A percentile compares a stretch with the other conserved stretches of the same genome.
These are phyloP conservation scores for Aureobasidium sp. DNA, from an alignment of 2,329 filamentous ascomycete genomes.

Conservation along the genomic window DNA sequence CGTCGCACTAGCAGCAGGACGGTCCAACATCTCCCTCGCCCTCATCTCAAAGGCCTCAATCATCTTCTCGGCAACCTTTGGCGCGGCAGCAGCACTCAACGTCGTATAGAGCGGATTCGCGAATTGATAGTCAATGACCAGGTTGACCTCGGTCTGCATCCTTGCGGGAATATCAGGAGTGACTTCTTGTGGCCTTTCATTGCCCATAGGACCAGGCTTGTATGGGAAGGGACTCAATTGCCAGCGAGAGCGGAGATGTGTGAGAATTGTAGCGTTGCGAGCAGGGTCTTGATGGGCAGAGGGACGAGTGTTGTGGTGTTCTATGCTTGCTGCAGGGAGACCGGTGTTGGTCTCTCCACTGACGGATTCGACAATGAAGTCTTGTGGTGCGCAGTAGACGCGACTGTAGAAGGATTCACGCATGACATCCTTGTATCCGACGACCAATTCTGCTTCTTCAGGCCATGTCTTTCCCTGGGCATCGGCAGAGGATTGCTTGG, in stretches of 20 bases:
- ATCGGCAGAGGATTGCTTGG: constrained; percentile 57
- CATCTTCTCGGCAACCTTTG: constrained; percentile 80
- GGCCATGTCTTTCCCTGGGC: constrained; percentile 52
- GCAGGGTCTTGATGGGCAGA: constrained; percentile 30
- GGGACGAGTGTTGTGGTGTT: constrained; percentile 34
- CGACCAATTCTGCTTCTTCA: constrained; percentile 65
- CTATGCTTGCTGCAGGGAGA: constrained; percentile 32
- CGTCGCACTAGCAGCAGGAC: constrained; percentile 1
- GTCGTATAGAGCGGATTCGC: constrained; percentile 80
- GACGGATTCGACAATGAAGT: constrained; percentile 64
- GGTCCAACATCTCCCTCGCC: constrained; percentile 49
- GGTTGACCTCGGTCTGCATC: constrained; percentile 61
- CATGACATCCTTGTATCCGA: constrained; percentile 75
- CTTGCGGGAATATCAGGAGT: constrained; percentile 30
- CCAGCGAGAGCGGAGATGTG: constrained; percentile 63
- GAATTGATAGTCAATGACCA: constrained; percentile 77
- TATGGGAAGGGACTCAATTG: constrained; percentile 47
- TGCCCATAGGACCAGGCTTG: constrained; percentile 28
- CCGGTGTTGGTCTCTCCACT: constrained; percentile 49
- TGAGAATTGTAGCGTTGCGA: constrained; percentile 44
- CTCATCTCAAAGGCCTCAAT: constrained; percentile 85
- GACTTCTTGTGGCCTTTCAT: constrained; percentile 31
- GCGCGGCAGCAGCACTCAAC: constrained; percentile 71
- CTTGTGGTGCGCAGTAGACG: constrained; percentile 66
- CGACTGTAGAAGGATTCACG: constrained; percentile 75